Conservation (phyloP, 2,329 filamentous ascomycete species). For the Fusarium heterosporum region DNA sequence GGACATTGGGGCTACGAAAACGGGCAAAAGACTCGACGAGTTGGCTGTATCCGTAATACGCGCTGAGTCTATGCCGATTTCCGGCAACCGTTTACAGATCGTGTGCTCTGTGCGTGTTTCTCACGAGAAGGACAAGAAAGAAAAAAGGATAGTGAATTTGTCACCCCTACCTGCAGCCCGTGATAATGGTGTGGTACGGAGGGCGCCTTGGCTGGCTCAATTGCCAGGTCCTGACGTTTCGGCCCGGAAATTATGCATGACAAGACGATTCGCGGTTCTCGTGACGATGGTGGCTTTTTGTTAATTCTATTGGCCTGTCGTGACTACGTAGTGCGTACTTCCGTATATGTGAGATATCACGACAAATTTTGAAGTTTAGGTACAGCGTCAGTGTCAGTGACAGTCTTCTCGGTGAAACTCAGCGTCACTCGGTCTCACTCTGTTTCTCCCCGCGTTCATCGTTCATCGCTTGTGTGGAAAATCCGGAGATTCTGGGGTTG, state of each 20-base stretch:
- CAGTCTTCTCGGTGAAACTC: conserved; percentile 15
- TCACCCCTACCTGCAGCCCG: conserved; percentile 5
- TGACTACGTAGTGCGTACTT: background rate
- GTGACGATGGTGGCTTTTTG: conserved; percentile 38
- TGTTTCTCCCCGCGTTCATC: conserved; percentile 26
- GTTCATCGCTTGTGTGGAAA: conserved; percentile 12
- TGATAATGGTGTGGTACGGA: conserved; percentile 7
- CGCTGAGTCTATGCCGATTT: conserved; percentile 9
- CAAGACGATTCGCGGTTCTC: conserved; percentile 36
- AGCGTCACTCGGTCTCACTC: conserved; percentile 25
- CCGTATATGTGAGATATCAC: background rate
- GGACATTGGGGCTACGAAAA: background rate
- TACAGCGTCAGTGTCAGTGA: background rate
- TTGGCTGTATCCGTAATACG: conserved; percentile 13
- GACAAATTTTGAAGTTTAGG: background rate
- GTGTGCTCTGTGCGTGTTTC: conserved; percentile 5
- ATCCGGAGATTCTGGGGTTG: conserved; percentile 39
- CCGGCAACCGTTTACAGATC: conserved; percentile 12
- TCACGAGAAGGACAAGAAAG: background rate
- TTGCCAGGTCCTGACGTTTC: conserved; percentile 41
- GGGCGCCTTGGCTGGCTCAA: conserved; percentile 4
- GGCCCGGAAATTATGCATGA: conserved; percentile 46
- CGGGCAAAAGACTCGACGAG: background rate
- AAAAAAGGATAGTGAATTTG: background rate
- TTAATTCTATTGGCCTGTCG: background rate